Conservation (phyloP, 1,284 basidiomycete genomes). For the Cutaneotrichosporon cutaneum region DNA sequence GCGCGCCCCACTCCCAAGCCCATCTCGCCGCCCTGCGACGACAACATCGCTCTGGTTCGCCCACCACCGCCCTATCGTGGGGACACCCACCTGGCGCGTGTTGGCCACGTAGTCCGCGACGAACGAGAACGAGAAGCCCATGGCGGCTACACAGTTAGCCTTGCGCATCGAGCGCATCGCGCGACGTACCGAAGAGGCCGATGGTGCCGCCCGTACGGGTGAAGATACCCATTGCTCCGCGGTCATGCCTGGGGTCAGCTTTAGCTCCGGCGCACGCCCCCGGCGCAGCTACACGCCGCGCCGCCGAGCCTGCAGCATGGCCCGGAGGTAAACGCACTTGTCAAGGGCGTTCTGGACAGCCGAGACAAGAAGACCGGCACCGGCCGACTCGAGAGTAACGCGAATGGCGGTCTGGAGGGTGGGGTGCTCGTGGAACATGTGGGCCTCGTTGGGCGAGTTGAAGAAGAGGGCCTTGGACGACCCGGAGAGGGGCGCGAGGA, state of each 20-base stretch:
- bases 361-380: constrained; percentile 73
- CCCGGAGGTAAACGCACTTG: constrained; percentile 42
- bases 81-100: constrained; percentile 59
- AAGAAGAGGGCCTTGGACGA: constrained; percentile 37
- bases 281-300: neutral
- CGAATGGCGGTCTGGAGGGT: constrained; percentile 56
- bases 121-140: constrained; percentile 83
- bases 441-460: constrained; percentile 39
- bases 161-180: neutral
- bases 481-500: constrained; percentile 39
- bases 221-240: constrained; percentile 82
- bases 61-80: neutral
- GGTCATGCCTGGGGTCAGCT: constrained; percentile 60
- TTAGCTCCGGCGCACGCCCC: neutral
- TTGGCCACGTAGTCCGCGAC: constrained; percentile 81
- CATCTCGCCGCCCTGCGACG: too few species aligned
- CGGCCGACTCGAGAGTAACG: constrained; percentile 67
- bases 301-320: neutral
- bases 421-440: constrained; percentile 43
- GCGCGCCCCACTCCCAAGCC: too few species aligned
- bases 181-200: constrained; percentile 72
- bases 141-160: constrained; percentile 63
- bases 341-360: constrained; percentile 81
- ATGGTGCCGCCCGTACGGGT: constrained; percentile 75
- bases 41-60: too few species aligned